Percentiles rank a stretch among this genome's conserved stretches.
phyloP scores from a whole-genome alignment of 305 asterid genomes.

The Nicotiana rustica region DNA sequence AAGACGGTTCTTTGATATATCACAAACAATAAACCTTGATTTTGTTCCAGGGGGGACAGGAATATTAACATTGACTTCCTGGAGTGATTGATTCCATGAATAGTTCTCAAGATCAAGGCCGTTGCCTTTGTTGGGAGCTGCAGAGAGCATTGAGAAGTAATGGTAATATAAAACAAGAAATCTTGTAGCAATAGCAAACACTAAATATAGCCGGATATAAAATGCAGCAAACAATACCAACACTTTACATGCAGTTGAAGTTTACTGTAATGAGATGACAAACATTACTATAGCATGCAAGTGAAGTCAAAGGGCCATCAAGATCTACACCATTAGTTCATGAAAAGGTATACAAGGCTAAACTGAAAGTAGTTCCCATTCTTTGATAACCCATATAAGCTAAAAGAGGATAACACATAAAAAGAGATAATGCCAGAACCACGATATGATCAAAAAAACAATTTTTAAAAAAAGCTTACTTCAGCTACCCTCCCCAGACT shows the following conservation, averaged over 20 bases:
- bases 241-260: not conserved
- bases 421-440: not conserved
- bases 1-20: slow-evolving; percentile 52
- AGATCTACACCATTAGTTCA: not conserved
- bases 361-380: not conserved
- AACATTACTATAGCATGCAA: not conserved
- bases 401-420: not conserved
- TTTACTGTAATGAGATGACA: not conserved
- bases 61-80: slow-evolving; percentile 51
- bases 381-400: not conserved
- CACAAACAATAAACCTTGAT: slow-evolving; percentile 52
- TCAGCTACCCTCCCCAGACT: too few species aligned
- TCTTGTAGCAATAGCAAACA: not conserved
- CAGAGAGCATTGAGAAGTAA: not conserved
- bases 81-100: slow-evolving; percentile 58
- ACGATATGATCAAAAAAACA: not conserved
- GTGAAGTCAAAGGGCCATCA: not conserved
- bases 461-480: not conserved
- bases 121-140: slow-evolving; percentile 53
- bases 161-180: not conserved
- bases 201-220: not conserved
- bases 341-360: not conserved
- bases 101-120: slow-evolving; percentile 59
- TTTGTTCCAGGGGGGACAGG: slow-evolving; percentile 59
- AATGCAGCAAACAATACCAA: not conserved